These are phyloP conservation scores for Epichloe scottii DNA, from an alignment of 2,329 filamentous ascomycete genomes.

Conservation along the genomic window DNA sequence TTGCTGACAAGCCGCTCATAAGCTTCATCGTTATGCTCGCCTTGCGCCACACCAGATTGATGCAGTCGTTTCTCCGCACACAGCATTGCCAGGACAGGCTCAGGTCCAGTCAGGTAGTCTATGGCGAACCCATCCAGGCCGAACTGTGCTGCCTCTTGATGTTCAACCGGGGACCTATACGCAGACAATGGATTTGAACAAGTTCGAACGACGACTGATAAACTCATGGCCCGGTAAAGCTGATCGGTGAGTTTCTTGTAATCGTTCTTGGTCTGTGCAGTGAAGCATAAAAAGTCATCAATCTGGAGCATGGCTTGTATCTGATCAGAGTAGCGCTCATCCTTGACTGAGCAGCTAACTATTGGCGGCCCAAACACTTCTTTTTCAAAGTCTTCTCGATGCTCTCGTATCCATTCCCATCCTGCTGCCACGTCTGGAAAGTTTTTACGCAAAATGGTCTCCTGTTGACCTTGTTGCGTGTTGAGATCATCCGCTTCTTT, in stretches of 20 bases:
- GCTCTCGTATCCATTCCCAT: conserved; percentile 71
- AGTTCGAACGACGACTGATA: conserved; percentile 62
- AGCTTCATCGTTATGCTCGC: conserved; percentile 52
- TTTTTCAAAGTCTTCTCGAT: conserved; percentile 57
- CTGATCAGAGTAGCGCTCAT: conserved; percentile 49
- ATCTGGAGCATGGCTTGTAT: conserved; percentile 38
- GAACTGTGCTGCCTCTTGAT: conserved; percentile 39
- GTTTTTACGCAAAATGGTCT: conserved; percentile 47
- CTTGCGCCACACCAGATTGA: conserved; percentile 49
- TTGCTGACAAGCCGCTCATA: conserved; percentile 51
- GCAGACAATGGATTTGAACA: conserved; percentile 39
- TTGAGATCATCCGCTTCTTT: conserved; percentile 47
- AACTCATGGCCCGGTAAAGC: conserved; percentile 48
- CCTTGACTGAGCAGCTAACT: conserved; percentile 66
- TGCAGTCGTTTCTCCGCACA: conserved; percentile 63
- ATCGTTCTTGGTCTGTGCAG: conserved; percentile 62
- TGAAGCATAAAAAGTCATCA: conserved; percentile 55
- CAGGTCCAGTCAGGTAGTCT: conserved; percentile 69
- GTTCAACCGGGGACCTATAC: conserved; percentile 42
- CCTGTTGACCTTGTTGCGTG: conserved; percentile 63
- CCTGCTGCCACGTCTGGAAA: conserved; percentile 54
- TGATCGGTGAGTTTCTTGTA: conserved; percentile 58
- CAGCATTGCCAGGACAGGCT: conserved; percentile 75
- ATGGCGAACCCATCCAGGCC: conserved; percentile 73
- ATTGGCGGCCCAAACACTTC: conserved; percentile 72